Evolutionary conservation across 192 early-diverging fungal species (phyloP).

Genomic region (Phlyctochytrium planicorne): DNA sequence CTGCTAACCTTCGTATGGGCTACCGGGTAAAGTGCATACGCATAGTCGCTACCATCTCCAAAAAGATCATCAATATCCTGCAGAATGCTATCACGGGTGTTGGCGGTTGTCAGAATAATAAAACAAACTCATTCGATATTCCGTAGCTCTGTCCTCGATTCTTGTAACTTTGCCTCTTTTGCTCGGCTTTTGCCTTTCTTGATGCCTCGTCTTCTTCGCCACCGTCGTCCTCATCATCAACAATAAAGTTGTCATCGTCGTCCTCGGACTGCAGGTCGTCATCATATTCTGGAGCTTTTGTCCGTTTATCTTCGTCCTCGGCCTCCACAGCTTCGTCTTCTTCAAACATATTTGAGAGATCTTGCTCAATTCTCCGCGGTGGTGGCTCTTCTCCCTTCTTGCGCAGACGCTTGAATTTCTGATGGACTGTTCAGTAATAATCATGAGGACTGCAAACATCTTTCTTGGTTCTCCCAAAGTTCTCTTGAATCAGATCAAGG

Average conservation of each 20-base stretch:
- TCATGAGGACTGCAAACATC: slow-evolving; percentile 31
- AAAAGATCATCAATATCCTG: slow-evolving; percentile 86
- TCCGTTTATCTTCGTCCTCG: background rate
- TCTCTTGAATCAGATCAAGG: slow-evolving; percentile 85
- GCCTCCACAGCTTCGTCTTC: slow-evolving; percentile 58
- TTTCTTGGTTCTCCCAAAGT: slow-evolving; percentile 68
- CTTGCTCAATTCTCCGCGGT: slow-evolving; percentile 31
- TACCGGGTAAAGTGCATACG: slow-evolving; percentile 58
- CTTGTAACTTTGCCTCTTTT: slow-evolving; percentile 35
- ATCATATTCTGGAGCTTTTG: too few relatives aligned
- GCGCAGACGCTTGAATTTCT: slow-evolving; percentile 18
- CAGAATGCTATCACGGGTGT: slow-evolving; percentile 49
- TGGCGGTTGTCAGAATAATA: background rate
- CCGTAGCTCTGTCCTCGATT: slow-evolving; percentile 49
- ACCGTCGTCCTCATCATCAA: slow-evolving; percentile 49
- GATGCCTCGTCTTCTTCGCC: slow-evolving; percentile 40
- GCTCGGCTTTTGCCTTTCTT: slow-evolving; percentile 16
- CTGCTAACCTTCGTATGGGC: slow-evolving; percentile 17
- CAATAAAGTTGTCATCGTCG: slow-evolving; percentile 54
- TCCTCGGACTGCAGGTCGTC: slow-evolving; percentile 42
- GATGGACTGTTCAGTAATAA: slow-evolving; percentile 7
- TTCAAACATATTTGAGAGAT: slow-evolving; percentile 66
- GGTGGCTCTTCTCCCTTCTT: slow-evolving; percentile 44
- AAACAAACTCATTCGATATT: slow-evolving; percentile 50
- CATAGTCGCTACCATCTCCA: slow-evolving; percentile 90